Base-by-base conservation (phyloP, 2,329 filamentous ascomycete genomes). In the Claviceps citrina region DNA sequence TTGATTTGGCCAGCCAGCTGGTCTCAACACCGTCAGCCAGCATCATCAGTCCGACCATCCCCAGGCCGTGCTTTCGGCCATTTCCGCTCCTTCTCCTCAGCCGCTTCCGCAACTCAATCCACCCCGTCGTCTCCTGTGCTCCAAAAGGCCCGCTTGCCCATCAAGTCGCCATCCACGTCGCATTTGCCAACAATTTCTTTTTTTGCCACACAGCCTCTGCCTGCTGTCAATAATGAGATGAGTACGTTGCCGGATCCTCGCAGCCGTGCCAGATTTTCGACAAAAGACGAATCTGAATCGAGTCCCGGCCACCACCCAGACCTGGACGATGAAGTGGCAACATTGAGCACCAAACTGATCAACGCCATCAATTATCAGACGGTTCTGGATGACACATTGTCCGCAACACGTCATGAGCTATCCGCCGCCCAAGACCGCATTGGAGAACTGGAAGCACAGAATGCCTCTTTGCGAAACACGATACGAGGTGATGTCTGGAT, bases 291-390 rank as follows among this genome's bases (percentile, higher is more conserved):
- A 34, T 47, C 52, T 28, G 45, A 54, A 43, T 43, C 52, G 31
- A 53, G 51, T 32, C 56, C 61, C 1, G 51, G 53, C 6, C 68
- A 65, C 33, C 70, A 75, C 44, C 70, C 71, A 5, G 73, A 75
- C 42, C 61, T 77, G 18, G 70, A 70, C 47, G 66, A 73, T 43
- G 91, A 96, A 61, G 84, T 98, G 22, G 84, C 89, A 7, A 78
- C 84, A 6, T 68, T 98, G 25, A 96, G 86, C 62, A 89, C 86
- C 36, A 98, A 98, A 60, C 76, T 98, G 46, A 89, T 98, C 51
- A 89, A 91, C 54, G 89, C 91, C 33, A 95, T 98, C 62, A 98
- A 98, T 57, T 82, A 93, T 59, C 87, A 95, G 60, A 95, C 87
- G 7, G 79, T 74, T 18, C 71, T 98, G 33, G 91, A 96, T 59